These are phyloP conservation scores for Pleoardoris graminearum DNA, from an alignment of 2,329 filamentous ascomycete genomes.

Conservation along the genomic window DNA sequence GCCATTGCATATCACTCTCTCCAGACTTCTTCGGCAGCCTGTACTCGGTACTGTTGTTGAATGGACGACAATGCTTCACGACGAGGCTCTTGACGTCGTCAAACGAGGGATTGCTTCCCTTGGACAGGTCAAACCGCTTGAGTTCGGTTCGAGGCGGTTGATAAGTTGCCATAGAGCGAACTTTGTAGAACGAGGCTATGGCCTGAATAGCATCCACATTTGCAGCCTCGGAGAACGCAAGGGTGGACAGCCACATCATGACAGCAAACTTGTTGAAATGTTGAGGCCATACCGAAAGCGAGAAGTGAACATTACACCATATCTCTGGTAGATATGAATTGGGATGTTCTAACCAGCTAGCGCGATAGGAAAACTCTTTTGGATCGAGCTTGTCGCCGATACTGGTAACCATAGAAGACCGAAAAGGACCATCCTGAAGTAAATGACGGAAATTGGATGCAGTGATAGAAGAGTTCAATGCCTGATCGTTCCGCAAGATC, in stretches of 20 bases:
- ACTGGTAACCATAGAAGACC: slow-evolving; percentile 1
- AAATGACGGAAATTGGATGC: neutral
- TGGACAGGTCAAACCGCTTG: slow-evolving; percentile 14
- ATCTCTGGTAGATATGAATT: slow-evolving; percentile 10
- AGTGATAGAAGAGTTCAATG: slow-evolving; percentile 14
- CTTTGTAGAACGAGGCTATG: slow-evolving; percentile 24
- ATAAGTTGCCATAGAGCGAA: neutral
- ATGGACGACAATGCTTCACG: neutral
- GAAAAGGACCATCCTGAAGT: slow-evolving; percentile 8
- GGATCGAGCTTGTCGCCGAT: neutral
- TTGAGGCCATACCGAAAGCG: slow-evolving; percentile 2
- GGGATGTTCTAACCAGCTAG: slow-evolving; percentile 24
- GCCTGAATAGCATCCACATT: slow-evolving; percentile 30
- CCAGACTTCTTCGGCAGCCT: neutral
- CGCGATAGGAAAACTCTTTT: slow-evolving; percentile 21
- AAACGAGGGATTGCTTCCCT: slow-evolving; percentile 12
- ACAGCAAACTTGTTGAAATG: slow-evolving; percentile 24
- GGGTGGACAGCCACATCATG: slow-evolving; percentile 30
- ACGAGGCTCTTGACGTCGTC: slow-evolving; percentile 2
- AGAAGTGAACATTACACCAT: slow-evolving; percentile 32
- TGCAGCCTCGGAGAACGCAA: slow-evolving; percentile 25
- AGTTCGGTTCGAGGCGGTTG: neutral
- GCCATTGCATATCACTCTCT: neutral
- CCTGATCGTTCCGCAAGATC: slow-evolving; percentile 17
- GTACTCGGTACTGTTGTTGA: neutral